These are phyloP conservation scores for Penicillium polonicum DNA, from an alignment of 2,329 filamentous ascomycete species.

Conservation along the genomic window DNA sequence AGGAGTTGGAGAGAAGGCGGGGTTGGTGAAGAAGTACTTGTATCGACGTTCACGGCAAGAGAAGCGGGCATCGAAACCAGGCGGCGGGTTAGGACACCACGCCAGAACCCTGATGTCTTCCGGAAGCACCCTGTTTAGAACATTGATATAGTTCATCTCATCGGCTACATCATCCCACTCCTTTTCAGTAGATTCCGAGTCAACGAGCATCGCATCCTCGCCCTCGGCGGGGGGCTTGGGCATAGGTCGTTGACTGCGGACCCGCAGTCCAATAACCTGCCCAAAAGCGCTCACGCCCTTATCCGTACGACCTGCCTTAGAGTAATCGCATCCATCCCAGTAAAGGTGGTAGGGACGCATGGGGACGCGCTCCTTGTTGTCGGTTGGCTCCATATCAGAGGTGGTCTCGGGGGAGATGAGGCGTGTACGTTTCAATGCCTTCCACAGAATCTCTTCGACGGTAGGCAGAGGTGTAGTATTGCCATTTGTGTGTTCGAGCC, in stretches of 20 bases:
- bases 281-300: constrained; percentile 94
- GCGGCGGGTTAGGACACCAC: constrained; percentile 82
- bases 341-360: constrained; percentile 54
- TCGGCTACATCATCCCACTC: constrained; percentile 68
- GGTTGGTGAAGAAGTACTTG: constrained; percentile 97
- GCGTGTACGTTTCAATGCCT: constrained; percentile 76
- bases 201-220: constrained; percentile 30
- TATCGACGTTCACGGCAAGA: constrained; percentile 89
- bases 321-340: constrained; percentile 85
- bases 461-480: constrained; percentile 69
- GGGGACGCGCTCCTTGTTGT: constrained; percentile 43
- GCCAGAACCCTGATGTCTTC: constrained; percentile 86
- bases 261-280: constrained; percentile 81
- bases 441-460: constrained; percentile 92
- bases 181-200: constrained; percentile 37
- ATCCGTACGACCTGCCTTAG: constrained; percentile 92
- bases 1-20: constrained; percentile 72
- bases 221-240: constrained; percentile 18
- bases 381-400: constrained; percentile 38
- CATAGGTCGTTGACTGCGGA: constrained; percentile 74
- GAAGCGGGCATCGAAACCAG: constrained; percentile 85
- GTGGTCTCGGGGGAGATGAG: constrained; percentile 71
- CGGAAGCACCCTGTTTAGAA: constrained; percentile 85
- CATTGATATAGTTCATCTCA: constrained; percentile 78
- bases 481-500: constrained; percentile 80